Evolutionary conservation across 1,284 basidiomycete genomes (phyloP), one percentile per base, ranked within the genome.

Genomic region (Trichosporon asahii): DNA sequence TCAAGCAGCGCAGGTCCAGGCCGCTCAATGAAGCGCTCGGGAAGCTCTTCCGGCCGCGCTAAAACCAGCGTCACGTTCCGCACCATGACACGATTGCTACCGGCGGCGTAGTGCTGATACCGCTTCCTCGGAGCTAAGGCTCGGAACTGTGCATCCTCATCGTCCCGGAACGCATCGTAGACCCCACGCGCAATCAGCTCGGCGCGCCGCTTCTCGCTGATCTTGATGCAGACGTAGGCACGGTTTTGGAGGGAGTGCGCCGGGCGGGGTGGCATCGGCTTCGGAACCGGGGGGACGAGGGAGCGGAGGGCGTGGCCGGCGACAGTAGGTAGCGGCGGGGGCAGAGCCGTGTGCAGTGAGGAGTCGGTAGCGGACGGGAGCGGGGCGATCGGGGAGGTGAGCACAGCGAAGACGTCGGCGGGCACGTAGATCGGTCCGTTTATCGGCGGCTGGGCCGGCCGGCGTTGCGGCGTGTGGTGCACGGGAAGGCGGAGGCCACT

Each of bases 31-130:
- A 81, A 80, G 31, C 79, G 69, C 11, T 70, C 65, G 1, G 74
- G 75, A 2, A 78, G 55, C 1, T 65, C 53, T 60, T 81, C 79
- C 0, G 79, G 79, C 68, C 63, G 9, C 66, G 65, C 2, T 74
- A 76, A 66, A 14, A 70, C 70, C 9, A 46, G 31, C 31, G 25
- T 60, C 27, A 31, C 18, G n/a, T 64, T 44, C 14, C 12, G 53
- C 21, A 21, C 29, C 23, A 18, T 55, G 31, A 14, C 31, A n/a
- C 31, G 44, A 21, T 31, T 66, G 27, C 25, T 27, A 12, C 65
- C 46, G 29, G n/a, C 29, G n/a, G 65, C 46, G 2, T 33, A 31
- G 44, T 25, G 66, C 44, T 68, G 65, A 9, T 27, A n/a, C 9
- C n/a, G 21, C 11, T n/a, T 46, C 5, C 33, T 15, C 21, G 25